Conservation (phyloP, 2,329 filamentous ascomycete species). For the Ophiosphaerella herpotricha region DNA sequence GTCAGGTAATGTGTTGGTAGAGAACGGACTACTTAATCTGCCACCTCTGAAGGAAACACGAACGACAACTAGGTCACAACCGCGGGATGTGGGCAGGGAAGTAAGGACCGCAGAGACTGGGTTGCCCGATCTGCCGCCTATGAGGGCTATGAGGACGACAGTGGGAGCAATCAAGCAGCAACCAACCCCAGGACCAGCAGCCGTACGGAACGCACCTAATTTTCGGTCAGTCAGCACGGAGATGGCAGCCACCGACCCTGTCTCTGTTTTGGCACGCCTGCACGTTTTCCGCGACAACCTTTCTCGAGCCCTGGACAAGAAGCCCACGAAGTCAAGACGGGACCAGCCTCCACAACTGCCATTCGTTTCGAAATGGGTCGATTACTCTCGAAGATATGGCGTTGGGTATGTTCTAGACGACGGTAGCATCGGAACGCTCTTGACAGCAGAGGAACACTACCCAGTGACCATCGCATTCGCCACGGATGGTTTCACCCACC, state of each 20-base stretch:
- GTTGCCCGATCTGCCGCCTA: slow-evolving; percentile 29
- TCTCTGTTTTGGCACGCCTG: slow-evolving; percentile 51
- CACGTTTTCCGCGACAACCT: slow-evolving; percentile 54
- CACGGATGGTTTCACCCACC: slow-evolving; percentile 71
- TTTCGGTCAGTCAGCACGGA: slow-evolving; percentile 32
- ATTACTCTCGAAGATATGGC: slow-evolving; percentile 86
- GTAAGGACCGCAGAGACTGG: slow-evolving; percentile 27
- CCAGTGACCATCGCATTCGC: slow-evolving; percentile 75
- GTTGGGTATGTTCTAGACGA: slow-evolving; percentile 83
- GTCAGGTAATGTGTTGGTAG: slow-evolving; percentile 6
- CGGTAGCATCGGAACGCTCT: slow-evolving; percentile 73
- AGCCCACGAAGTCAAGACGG: slow-evolving; percentile 36
- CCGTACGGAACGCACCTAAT: slow-evolving; percentile 23
- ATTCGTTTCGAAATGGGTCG: slow-evolving; percentile 78
- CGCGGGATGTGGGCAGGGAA: slow-evolving; percentile 12
- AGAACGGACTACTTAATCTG: neutral
- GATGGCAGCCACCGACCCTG: slow-evolving; percentile 49
- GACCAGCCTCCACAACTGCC: slow-evolving; percentile 60
- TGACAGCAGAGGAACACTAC: slow-evolving; percentile 51
- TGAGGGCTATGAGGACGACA: slow-evolving; percentile 26
- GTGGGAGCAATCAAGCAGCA: slow-evolving; percentile 23
- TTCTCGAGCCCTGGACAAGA: slow-evolving; percentile 48
- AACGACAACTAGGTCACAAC: no score
- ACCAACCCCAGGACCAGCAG: slow-evolving; percentile 20
- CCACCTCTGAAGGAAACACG: neutral